These are phyloP conservation scores for Fusarium gaditjirri DNA, from an alignment of 2,329 filamentous ascomycete species.

Conservation along the genomic window DNA sequence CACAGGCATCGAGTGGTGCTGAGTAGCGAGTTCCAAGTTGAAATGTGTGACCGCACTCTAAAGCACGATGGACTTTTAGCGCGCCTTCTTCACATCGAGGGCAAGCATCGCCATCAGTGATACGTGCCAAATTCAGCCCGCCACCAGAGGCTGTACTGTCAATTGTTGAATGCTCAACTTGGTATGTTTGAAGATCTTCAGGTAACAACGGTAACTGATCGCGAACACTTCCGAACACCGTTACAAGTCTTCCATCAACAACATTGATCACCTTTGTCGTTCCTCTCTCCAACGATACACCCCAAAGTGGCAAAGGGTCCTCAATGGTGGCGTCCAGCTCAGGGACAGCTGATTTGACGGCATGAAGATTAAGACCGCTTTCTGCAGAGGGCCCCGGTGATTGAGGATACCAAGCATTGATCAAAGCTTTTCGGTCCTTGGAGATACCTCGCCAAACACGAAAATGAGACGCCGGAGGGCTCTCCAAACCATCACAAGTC, in stretches of 20 bases:
- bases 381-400: conserved; percentile 39
- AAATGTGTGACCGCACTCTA: conserved; percentile 96
- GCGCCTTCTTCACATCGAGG: conserved; percentile 72
- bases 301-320: conserved; percentile 65
- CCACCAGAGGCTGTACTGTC: conserved; percentile 51
- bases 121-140: conserved; percentile 70
- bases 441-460: conserved; percentile 72
- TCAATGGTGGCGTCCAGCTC: conserved; percentile 78
- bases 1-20: conserved; percentile 73
- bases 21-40: conserved; percentile 92
- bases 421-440: conserved; percentile 72
- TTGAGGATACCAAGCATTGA: conserved; percentile 75
- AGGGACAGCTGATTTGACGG: conserved; percentile 72
- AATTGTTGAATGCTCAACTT: conserved; percentile 36
- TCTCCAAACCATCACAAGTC: background rate
- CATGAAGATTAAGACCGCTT: conserved; percentile 60
- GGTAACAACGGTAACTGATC: conserved; percentile 43
- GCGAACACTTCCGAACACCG: conserved; percentile 40
- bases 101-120: conserved; percentile 76
- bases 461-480: conserved; percentile 33
- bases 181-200: conserved; percentile 8
- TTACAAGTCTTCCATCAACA: conserved; percentile 48
- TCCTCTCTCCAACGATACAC: conserved; percentile 45
- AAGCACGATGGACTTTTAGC: conserved; percentile 75
- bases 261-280: conserved; percentile 48